Evolutionary conservation across 78 protist species (phyloP), one percentile per base, ranked within the genome.

Genomic region (Dictyostelium citrinum): DNA sequence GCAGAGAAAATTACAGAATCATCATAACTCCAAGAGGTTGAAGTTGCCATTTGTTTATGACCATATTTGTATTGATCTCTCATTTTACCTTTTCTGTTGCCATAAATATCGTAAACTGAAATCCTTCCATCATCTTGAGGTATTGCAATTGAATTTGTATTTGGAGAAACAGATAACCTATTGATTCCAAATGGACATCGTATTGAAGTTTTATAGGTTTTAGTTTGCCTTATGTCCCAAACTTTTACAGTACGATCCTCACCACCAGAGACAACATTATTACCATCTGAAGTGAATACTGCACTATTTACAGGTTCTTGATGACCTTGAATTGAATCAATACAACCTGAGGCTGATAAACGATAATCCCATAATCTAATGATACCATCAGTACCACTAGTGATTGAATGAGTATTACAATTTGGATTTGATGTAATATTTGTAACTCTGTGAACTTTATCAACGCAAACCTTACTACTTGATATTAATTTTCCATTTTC

Each of bases 11-110:
- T 86, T 10, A 86, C 92, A 77, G 76, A 55, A 86, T 86, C 92
- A 61, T 86, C 92, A 77, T 24, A 55, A 9, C 64, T 35, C 92
- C 92, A 86, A 41, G 92, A 82, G 11, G 92, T 86, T 24, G 83
- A 10, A 11, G 92, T 46, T 17, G 84, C 92, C 84, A 86, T 76
- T 31, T 27, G 68, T 77, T 86, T 86, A 24, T 86, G 92, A 35
- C 92, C 92, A 77, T 86, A 76, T 77, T 86, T 86, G 29, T 86
- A 86, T 86, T 86, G 92, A 77, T 86, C 92, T n/a, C 92, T 70
- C 83, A 86, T 58, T 80, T 86, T 86, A 7, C 92, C 92, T 31
- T 77, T 75, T 61, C 92, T 75, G n/a, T 86, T 70, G 2, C 92
- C 92, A 86, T 86, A 27, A 17, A 86, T 77, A 64, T 86, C 84